phyloP scores from a whole-genome alignment of 1,139 yeast genomes.

The Magnusiomyces magnusii region DNA sequence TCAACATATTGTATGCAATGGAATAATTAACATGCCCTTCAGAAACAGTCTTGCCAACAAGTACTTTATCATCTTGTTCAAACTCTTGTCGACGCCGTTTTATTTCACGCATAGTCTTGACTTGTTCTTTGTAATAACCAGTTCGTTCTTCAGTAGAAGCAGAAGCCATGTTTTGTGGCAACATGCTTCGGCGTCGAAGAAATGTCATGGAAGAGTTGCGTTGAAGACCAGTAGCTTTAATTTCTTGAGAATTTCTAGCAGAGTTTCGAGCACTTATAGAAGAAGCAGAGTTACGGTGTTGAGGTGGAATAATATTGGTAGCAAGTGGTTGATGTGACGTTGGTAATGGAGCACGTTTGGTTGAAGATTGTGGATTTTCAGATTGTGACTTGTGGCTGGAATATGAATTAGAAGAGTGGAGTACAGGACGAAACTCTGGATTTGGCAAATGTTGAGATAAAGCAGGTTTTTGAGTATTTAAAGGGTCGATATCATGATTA shows the following conservation, averaged over 20 bases:
- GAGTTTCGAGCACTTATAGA: neutral
- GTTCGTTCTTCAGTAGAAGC: conserved; percentile 12
- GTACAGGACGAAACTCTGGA: no score
- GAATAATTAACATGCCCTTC: conserved; percentile 93
- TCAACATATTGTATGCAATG: conserved; percentile 93
- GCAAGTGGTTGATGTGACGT: neutral
- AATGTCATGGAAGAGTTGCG: conserved; percentile 12
- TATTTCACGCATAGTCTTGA: conserved; percentile 31
- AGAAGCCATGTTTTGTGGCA: conserved; percentile 11
- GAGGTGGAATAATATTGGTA: neutral
- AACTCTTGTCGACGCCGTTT: conserved; percentile 39
- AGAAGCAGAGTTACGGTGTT: neutral
- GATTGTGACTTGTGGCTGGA: no score
- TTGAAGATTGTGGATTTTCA: no score
- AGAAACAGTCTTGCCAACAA: conserved; percentile 74
- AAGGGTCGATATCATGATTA: no score
- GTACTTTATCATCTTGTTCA: conserved; percentile 54
- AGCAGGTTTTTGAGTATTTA: no score
- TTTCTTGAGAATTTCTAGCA: neutral
- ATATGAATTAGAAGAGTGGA: no score
- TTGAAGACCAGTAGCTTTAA: conserved; percentile 8
- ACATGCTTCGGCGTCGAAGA: conserved; percentile 14
- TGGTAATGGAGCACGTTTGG: no score
- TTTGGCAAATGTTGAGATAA: no score
- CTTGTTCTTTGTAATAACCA: conserved; percentile 15